These are phyloP conservation scores for Rhododendron molle DNA, from an alignment of 148 eudicot genomes.

Conservation along the genomic window DNA sequence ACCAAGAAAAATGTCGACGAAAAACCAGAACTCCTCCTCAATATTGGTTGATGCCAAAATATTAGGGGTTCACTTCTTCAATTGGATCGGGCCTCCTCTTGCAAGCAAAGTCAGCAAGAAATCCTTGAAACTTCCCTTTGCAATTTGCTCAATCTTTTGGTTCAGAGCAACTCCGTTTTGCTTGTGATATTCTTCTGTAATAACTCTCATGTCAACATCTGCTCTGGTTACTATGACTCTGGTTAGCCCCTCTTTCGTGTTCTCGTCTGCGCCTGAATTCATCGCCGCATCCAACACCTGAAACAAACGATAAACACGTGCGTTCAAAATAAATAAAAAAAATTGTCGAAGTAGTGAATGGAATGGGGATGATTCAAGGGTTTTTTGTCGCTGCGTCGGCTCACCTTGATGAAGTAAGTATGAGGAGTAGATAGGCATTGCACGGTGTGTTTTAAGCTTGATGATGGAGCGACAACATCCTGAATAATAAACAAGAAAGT, in stretches of 20 bases:
- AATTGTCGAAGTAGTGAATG: background rate
- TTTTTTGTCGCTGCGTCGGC: background rate
- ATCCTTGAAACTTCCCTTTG: conserved; percentile 71
- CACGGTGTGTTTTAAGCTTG: conserved; percentile 36
- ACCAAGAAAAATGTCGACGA: background rate
- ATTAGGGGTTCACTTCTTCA: background rate
- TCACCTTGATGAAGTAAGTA: conserved; percentile 61
- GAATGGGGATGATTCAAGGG: background rate
- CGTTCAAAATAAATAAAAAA: background rate
- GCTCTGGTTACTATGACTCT: conserved; percentile 68
- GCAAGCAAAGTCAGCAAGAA: conserved; percentile 60
- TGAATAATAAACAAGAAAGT: conserved; percentile 18
- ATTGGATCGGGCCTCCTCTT: conserved; percentile 13
- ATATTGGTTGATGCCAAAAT: background rate
- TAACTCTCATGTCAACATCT: conserved; percentile 25
- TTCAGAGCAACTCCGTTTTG: conserved; percentile 35
- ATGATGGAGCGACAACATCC: conserved; percentile 40
- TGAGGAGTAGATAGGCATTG: conserved; percentile 58
- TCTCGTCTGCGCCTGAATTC: conserved; percentile 42
- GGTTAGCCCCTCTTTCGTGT: conserved; percentile 53
- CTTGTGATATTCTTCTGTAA: conserved; percentile 39
- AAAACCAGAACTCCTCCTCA: background rate
- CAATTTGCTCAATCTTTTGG: conserved; percentile 41
- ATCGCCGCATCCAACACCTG: conserved; percentile 61
- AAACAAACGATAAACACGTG: background rate